Percentiles rank a stretch among this genome's conserved stretches.
phyloP scores from a whole-genome alignment of 2,329 filamentous ascomycete species.

The Fusarium scirpi region DNA sequence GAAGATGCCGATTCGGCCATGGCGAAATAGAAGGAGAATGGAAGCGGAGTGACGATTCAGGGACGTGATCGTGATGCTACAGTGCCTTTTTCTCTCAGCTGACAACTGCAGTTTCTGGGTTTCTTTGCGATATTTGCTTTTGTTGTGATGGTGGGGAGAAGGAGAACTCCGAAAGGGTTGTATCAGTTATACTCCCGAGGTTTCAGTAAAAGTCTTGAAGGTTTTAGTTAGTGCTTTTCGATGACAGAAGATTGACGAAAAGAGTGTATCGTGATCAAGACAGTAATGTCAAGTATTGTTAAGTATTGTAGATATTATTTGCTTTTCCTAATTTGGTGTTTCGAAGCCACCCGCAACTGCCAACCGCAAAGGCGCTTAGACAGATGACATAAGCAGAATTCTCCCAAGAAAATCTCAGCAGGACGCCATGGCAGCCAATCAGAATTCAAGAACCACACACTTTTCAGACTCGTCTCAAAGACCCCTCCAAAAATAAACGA shows the following conservation, averaged over 20 bases:
- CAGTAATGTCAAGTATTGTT: not conserved
- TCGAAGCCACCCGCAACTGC: conserved; percentile 21
- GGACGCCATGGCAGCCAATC: conserved; percentile 51
- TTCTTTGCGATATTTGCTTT: conserved; percentile 28
- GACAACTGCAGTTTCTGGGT: conserved; percentile 5
- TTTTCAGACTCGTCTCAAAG: conserved; percentile 51
- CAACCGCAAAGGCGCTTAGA: not conserved
- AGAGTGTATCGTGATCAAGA: not conserved
- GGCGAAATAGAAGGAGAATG: conserved; percentile 14
- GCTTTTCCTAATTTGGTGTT: conserved; percentile 34
- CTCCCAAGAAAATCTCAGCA: conserved; percentile 39
- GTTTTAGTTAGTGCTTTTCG: not conserved
- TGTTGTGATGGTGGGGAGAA: conserved; percentile 10
- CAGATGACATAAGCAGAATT: conserved; percentile 44
- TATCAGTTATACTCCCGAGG: conserved; percentile 9
- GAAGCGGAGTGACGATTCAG: conserved; percentile 15
- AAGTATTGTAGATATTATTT: conserved; percentile 8
- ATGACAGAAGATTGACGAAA: not conserved
- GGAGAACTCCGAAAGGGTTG: conserved; percentile 2
- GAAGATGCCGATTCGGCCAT: conserved; percentile 34
- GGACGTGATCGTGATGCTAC: not conserved
- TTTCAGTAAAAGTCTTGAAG: not conserved
- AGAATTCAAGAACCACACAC: conserved; percentile 49
- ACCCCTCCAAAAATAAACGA: conserved; percentile 20
- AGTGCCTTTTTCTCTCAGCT: not conserved